Base-by-base conservation (phyloP, 768 basidiomycete genomes). In the Boletus reticuloceps region DNA sequence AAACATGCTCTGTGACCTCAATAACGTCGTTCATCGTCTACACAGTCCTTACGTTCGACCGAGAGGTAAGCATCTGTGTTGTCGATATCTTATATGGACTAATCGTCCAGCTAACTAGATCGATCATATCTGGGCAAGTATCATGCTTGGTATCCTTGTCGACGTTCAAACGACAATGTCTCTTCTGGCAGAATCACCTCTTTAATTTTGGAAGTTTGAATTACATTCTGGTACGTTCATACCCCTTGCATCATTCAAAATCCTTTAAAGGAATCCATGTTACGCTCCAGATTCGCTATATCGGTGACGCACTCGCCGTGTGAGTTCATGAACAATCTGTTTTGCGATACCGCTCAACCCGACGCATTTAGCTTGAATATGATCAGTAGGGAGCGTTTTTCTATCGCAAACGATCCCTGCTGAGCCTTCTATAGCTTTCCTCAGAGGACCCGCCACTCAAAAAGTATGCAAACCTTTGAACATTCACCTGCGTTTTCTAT, bases 251-350 rank as follows among this genome's bases (percentile, higher is more conserved):
- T 34, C n/a, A 4, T n/a, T 29, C 8, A 29, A 29, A 29, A 29
- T 22, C 4, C 4, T 20, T 31, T 1, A 20, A 32, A 11, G 14
- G 9, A 32, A 31, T 41, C 13, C 4, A 31, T 16, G 6, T 10
- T 20, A 19, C 25, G 4, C 14, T 14, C n/a, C 27, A 67, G 64
- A 65, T 66, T n/a, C 65, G 65, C 9, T 66, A 64, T 16, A 49
- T 67, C 2, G 65, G 64, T n/a, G 51, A 67, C 34, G 51, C 34
- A 3, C 22, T 67, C 27, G 52, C 48, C 20, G 59, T 62, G 65
- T 66, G 29, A 57, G 65, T 47, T 16, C 19, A 20, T 29, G 9
- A 22, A 13, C 7, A 6, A 27, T 36, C 11, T 16, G 6, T 50
- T 29, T 42, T 6, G 2, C 16, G 25, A 45, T 8, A 14, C 6